These are phyloP conservation scores for Daldinia childiae DNA, from an alignment of 495 filamentous ascomycete species.

Conservation along the genomic window DNA sequence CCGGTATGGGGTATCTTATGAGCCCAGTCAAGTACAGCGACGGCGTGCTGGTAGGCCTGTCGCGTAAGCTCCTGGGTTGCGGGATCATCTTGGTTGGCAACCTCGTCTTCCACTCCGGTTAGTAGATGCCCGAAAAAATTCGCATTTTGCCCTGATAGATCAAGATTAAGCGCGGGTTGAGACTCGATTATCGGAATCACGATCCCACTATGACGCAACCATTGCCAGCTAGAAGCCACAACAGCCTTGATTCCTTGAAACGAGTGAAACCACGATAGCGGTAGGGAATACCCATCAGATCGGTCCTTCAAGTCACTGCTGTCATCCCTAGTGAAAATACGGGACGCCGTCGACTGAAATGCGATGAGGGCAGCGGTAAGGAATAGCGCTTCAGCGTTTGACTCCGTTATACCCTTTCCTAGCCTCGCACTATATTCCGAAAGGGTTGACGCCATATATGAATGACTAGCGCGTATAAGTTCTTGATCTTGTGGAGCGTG, in stretches of 20 bases:
- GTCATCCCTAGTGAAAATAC: slow-evolving; percentile 61
- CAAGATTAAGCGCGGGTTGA: slow-evolving; percentile 61
- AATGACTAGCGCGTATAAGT: slow-evolving; percentile 63
- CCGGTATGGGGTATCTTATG: slow-evolving; percentile 64
- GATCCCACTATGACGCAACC: slow-evolving; percentile 59
- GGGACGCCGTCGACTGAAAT: slow-evolving; percentile 65
- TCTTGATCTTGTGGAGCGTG: slow-evolving; percentile 59
- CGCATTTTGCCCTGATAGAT: slow-evolving; percentile 50
- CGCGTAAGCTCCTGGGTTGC: slow-evolving; percentile 46
- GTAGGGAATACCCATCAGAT: slow-evolving; percentile 54
- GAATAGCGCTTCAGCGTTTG: slow-evolving; percentile 65
- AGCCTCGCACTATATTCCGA: slow-evolving; percentile 62
- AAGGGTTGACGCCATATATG: slow-evolving; percentile 66
- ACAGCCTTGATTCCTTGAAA: slow-evolving; percentile 67
- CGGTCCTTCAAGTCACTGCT: slow-evolving; percentile 41
- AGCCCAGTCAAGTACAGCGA: slow-evolving; percentile 66
- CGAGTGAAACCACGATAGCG: slow-evolving; percentile 66
- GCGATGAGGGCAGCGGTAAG: slow-evolving; percentile 64
- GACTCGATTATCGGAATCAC: slow-evolving; percentile 64
- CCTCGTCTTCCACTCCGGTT: slow-evolving; percentile 59
- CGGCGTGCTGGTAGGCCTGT: slow-evolving; percentile 64
- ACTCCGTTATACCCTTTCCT: slow-evolving; percentile 57
- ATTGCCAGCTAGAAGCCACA: slow-evolving; percentile 62
- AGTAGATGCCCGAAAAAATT: slow-evolving; percentile 64
- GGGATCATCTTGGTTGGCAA: slow-evolving; percentile 44